Conservation (phyloP, 805 yeast genomes). For the Saccharomycopsis sp. region DNA sequence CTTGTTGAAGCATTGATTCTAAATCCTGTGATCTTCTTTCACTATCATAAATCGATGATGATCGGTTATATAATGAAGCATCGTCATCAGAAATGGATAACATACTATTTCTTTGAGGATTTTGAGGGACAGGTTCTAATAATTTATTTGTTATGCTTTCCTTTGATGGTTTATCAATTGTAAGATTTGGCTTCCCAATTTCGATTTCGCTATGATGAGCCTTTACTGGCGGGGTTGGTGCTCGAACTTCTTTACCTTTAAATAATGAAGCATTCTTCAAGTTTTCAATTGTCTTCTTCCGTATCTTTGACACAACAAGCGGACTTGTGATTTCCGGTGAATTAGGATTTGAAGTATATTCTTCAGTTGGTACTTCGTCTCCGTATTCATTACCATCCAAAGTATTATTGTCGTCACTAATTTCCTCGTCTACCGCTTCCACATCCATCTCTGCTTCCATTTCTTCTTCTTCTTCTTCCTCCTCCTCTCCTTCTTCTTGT, state of each 20-base stretch:
- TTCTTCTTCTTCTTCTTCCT: conserved; percentile 6
- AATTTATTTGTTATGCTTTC: neutral
- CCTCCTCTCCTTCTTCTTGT: conserved; percentile 3
- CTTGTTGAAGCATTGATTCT: conserved; percentile 7
- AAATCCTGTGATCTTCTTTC: conserved; percentile 12
- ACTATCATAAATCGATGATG: conserved; percentile 10
- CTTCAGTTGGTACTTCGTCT: conserved; percentile 2
- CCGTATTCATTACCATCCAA: conserved; percentile 13
- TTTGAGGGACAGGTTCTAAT: neutral
- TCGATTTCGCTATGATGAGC: too few relatives aligned
- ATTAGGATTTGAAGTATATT: neutral
- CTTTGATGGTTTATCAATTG: neutral
- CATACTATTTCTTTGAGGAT: conserved; percentile 7
- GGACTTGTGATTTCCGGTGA: conserved; percentile 6
- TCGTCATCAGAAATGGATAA: conserved; percentile 16
- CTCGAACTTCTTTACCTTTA: conserved; percentile 2
- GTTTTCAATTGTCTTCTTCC: conserved; percentile 11
- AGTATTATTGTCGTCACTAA: conserved; percentile 14
- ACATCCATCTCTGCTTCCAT: neutral
- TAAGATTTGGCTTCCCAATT: neutral
- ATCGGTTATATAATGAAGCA: conserved; percentile 13
- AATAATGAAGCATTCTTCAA: conserved; percentile 7
- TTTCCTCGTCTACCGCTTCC: neutral
- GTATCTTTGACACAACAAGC: conserved; percentile 7
- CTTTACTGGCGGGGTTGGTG: conserved; percentile 14